Conservation (phyloP, 345 rosid genomes). For the Sisymbrium altissimum region DNA sequence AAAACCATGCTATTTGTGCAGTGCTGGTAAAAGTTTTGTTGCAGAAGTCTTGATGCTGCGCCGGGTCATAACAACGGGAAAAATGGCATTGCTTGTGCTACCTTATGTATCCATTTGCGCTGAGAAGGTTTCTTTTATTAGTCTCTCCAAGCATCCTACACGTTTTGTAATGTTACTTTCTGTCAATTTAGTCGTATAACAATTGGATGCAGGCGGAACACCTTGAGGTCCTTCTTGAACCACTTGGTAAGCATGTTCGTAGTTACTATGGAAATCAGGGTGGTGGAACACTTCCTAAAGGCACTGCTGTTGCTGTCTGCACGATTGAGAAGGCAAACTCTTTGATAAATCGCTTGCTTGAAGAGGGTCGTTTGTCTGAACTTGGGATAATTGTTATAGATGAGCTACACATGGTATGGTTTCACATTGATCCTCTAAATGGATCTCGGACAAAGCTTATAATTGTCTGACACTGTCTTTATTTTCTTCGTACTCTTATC, state of each 20-base stretch:
- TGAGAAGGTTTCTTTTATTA: constrained; percentile 62
- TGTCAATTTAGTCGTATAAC: constrained; percentile 1
- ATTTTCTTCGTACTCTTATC: constrained; percentile 16
- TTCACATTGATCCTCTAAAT: constrained; percentile 10
- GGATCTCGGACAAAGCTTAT: constrained; percentile 14
- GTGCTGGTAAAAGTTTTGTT: constrained; percentile 99
- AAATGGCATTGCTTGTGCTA: constrained; percentile 87
- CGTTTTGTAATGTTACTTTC: constrained; percentile 10
- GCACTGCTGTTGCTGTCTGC: constrained; percentile 95
- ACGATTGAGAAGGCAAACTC: constrained; percentile 98
- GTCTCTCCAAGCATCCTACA: constrained; percentile 13
- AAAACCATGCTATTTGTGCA: constrained; percentile 29
- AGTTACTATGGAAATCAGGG: constrained; percentile 97
- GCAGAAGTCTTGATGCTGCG: constrained; percentile 97
- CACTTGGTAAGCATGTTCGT: constrained; percentile 86
- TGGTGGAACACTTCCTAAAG: constrained; percentile 96
- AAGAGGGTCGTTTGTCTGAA: constrained; percentile 93
- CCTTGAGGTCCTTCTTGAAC: constrained; percentile 84
- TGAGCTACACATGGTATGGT: constrained; percentile 91
- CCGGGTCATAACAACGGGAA: constrained; percentile 72
- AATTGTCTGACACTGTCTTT: constrained; percentile 19
- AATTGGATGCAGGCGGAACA: constrained; percentile 74
- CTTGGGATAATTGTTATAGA: constrained; percentile 94
- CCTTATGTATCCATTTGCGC: constrained; percentile 96
- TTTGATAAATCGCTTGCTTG: constrained; percentile 79